A percentile compares a stretch with the other conserved stretches of the same genome.
Conservation (phyloP, 2,329 filamentous ascomycete genomes). For the Talaromyces verruculosus region DNA sequence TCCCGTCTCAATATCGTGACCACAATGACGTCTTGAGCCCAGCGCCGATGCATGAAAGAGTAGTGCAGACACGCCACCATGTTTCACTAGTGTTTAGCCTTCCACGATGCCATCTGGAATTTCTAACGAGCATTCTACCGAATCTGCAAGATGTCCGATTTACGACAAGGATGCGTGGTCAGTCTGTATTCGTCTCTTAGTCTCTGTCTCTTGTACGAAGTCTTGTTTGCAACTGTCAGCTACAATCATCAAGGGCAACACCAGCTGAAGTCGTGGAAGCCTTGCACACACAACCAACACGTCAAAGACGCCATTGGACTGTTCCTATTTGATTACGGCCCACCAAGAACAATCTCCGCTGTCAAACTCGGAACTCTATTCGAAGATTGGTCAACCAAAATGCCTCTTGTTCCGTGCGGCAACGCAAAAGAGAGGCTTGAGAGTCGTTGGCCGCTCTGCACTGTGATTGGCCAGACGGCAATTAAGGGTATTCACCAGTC, state of each 20-base stretch:
- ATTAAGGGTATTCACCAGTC: conserved; percentile 8
- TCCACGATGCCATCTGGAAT: conserved; percentile 3
- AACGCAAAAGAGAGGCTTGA: conserved; percentile 5
- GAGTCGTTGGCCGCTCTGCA: not conserved
- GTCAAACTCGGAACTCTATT: not conserved
- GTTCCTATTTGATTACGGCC: not conserved
- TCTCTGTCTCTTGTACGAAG: not conserved
- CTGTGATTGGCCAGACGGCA: conserved; percentile 4
- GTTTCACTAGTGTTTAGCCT: conserved; percentile 22
- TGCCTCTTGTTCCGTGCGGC: not conserved
- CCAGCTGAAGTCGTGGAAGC: not conserved
- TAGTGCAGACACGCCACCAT: conserved; percentile 13
- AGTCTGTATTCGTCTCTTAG: not conserved
- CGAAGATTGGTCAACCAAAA: not conserved
- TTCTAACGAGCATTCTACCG: not conserved
- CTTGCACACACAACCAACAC: not conserved
- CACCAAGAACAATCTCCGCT: not conserved
- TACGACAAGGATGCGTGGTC: not conserved
- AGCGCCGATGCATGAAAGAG: conserved; percentile 1
- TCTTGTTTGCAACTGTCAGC: not conserved
- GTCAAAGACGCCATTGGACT: not conserved
- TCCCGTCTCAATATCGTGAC: too few species aligned
- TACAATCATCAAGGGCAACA: not conserved
- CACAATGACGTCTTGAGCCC: not conserved
- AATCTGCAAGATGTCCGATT: not conserved